phyloP scores from a whole-genome alignment of 176 grass and related monocot genomes.

The Paspalum notatum region DNA sequence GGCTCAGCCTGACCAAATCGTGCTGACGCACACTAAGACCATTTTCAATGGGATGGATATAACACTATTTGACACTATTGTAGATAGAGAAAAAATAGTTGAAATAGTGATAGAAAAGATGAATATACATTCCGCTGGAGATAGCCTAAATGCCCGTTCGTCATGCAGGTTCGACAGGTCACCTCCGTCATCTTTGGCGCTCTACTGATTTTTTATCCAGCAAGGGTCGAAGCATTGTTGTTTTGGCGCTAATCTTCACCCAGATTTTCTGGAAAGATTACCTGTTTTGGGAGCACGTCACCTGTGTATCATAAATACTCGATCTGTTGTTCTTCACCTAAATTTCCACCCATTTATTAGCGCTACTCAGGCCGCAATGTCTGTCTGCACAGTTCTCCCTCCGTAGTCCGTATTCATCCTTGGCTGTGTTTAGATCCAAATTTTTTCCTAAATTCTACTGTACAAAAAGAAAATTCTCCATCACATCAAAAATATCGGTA shows the following conservation, averaged over 20 bases:
- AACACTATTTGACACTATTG: too few relatives aligned
- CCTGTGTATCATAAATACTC: not conserved
- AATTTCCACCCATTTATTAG: not conserved
- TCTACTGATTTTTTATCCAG: not conserved
- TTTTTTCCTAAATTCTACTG: too few relatives aligned
- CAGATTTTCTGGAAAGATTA: not conserved
- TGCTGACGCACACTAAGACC: conserved; percentile 3
- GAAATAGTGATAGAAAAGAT: too few relatives aligned
- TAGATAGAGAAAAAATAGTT: too few relatives aligned
- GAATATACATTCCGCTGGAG: too few relatives aligned
- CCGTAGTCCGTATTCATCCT: not conserved
- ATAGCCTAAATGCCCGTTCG: too few relatives aligned
- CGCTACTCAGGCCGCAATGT: not conserved
- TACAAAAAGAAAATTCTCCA: too few relatives aligned
- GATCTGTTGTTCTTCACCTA: not conserved
- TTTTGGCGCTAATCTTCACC: not conserved
- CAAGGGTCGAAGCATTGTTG: not conserved
- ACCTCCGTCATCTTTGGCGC: not conserved
- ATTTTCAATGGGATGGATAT: too few relatives aligned
- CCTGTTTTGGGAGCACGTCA: too few relatives aligned
- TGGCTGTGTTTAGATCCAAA: too few relatives aligned
- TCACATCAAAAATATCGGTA: too few relatives aligned
- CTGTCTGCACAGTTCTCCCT: not conserved
- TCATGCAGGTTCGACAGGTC: not conserved
- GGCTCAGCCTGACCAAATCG: conserved; percentile 5